Conservation (phyloP, 2,329 filamentous ascomycete genomes). For the Allantophomopsis lycopodina region DNA sequence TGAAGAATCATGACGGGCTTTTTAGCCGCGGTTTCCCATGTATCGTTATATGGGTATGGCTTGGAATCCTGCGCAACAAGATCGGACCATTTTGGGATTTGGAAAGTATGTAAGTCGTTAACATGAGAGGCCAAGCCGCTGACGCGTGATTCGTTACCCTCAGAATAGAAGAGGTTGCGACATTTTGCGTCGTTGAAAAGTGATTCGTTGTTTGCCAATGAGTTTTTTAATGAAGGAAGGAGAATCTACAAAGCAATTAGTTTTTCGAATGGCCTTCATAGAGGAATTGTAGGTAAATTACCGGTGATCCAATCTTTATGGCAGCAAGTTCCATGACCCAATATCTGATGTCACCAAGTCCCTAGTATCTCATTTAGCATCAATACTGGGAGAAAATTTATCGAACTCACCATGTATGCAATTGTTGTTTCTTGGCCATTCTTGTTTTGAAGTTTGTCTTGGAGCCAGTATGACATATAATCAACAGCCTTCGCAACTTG, state of each 20-base stretch:
- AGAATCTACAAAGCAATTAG: neutral
- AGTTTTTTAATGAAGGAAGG: slow-evolving; percentile 1
- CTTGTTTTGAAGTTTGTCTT: neutral
- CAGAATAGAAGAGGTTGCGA: neutral
- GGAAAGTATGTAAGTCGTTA: neutral
- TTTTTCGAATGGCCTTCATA: neutral
- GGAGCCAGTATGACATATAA: slow-evolving; percentile 2
- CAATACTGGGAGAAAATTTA: no score
- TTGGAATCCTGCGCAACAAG: neutral
- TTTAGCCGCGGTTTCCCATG: neutral
- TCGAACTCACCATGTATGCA: neutral
- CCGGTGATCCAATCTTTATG: slow-evolving; percentile 1
- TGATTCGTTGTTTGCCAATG: slow-evolving; percentile 1
- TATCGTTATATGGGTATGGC: slow-evolving; percentile 1
- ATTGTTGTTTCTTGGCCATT: slow-evolving; percentile 1
- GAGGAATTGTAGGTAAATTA: neutral
- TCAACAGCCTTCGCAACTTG: slow-evolving; percentile 1
- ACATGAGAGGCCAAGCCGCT: neutral
- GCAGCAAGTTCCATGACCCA: neutral
- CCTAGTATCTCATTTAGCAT: neutral
- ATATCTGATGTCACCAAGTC: slow-evolving; percentile 1
- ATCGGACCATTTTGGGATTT: slow-evolving; percentile 1
- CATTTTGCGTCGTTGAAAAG: neutral
- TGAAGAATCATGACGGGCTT: slow-evolving; percentile 15
- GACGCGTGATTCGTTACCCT: neutral